phyloP scores from a whole-genome alignment of 1,284 basidiomycete genomes.

The Neolentinus lepideus region DNA sequence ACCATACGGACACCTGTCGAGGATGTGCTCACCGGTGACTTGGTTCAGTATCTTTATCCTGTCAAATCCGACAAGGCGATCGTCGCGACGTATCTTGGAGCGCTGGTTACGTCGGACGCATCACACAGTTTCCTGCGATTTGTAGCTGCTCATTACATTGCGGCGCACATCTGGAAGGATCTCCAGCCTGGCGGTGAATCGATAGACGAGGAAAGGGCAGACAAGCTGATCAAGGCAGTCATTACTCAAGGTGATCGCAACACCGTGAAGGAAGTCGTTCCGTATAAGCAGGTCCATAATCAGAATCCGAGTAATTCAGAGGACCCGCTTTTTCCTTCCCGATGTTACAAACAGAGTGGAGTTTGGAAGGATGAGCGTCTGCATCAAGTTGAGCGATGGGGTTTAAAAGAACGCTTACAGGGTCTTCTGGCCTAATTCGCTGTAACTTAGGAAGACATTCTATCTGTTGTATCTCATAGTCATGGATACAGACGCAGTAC shows the following conservation, averaged over 20 bases:
- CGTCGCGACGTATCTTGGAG: constrained; percentile 52
- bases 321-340: constrained; percentile 27
- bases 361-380: constrained; percentile 13
- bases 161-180: constrained; percentile 71
- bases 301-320: constrained; percentile 9
- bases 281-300: constrained; percentile 42
- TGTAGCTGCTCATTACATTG: constrained; percentile 78
- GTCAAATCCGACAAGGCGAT: constrained; percentile 63
- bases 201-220: constrained; percentile 31
- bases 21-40: constrained; percentile 37
- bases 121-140: constrained; percentile 59
- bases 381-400: not conserved
- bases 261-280: constrained; percentile 43
- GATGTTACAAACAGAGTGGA: constrained; percentile 27
- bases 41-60: constrained; percentile 66
- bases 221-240: constrained; percentile 45
- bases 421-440: not conserved
- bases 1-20: constrained; percentile 46
- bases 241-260: constrained; percentile 40
- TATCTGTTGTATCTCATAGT: no score
- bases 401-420: not conserved
- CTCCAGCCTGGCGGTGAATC: constrained; percentile 16
- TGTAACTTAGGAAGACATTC: no score
- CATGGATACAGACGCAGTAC: no score
- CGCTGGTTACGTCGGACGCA: constrained; percentile 32